phyloP scores from a whole-genome alignment of 176 grass and related monocot genomes.

The Hyparrhenia diplandra region DNA sequence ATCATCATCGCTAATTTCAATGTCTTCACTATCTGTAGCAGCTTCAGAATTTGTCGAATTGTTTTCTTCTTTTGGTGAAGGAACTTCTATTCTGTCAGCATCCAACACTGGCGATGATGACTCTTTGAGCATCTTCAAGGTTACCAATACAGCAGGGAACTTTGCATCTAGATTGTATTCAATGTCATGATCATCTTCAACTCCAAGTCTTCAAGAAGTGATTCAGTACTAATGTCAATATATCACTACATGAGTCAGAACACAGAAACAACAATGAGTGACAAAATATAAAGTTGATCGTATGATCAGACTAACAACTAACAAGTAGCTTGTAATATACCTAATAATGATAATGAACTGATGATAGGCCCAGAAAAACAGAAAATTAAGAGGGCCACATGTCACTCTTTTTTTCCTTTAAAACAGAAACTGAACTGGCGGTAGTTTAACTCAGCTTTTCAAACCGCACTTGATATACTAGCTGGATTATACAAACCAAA shows the following conservation, averaged over 20 bases:
- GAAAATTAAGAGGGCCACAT: not conserved
- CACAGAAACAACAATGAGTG: not conserved
- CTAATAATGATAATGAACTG: not conserved
- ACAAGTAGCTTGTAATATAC: constrained; percentile 1
- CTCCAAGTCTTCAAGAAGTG: not conserved
- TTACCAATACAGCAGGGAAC: constrained; percentile 13
- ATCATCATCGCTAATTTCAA: constrained; percentile 70
- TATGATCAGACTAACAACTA: not conserved
- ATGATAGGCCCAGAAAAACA: constrained; percentile 21
- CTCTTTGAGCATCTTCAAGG: constrained; percentile 46
- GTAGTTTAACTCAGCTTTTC: not conserved
- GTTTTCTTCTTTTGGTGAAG: constrained; percentile 60
- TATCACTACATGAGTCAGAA: constrained; percentile 16
- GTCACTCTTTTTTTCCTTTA: not conserved
- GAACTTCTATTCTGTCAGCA: constrained; percentile 45
- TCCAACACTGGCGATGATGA: constrained; percentile 34
- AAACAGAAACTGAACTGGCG: not conserved
- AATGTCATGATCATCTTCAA: constrained; percentile 21
- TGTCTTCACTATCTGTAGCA: constrained; percentile 58
- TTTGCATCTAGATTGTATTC: constrained; percentile 29
- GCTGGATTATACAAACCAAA: not conserved
- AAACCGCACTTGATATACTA: constrained; percentile 14
- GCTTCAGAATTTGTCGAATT: constrained; percentile 67
- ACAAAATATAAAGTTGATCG: not conserved
- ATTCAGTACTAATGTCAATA: constrained; percentile 17